phyloP scores from a whole-genome alignment of 306 rosid species.

The Oxytropis ochrocephala region DNA sequence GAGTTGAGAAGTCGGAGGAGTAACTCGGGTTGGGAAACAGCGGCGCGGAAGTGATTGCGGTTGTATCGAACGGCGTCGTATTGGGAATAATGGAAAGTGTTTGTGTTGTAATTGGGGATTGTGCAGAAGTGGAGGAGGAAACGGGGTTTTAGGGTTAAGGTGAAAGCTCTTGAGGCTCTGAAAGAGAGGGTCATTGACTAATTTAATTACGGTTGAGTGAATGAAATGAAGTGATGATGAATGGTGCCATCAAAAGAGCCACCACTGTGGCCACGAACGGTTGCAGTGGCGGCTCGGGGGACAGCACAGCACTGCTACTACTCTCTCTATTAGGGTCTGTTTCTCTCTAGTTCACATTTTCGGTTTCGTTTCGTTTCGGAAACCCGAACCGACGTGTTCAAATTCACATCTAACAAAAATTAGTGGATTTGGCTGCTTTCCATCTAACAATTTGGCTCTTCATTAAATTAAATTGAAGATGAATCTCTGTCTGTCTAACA shows the following conservation, averaged over 20 bases:
- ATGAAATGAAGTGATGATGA: neutral
- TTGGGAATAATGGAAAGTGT: neutral
- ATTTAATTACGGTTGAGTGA: neutral
- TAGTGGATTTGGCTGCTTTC: no score
- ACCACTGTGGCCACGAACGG: neutral
- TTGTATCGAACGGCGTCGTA: conserved; percentile 31
- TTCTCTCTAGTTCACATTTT: neutral
- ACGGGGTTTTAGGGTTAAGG: conserved; percentile 40
- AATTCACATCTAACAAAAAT: no score
- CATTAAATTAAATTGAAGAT: no score
- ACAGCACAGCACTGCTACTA: no score
- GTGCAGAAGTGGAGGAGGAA: conserved; percentile 38
- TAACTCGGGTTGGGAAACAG: conserved; percentile 47
- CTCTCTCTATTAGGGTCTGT: neutral
- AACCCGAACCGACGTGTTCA: neutral
- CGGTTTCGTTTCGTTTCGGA: neutral
- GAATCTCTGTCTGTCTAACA: no score
- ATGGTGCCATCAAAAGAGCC: conserved; percentile 16
- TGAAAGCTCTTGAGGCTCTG: conserved; percentile 51
- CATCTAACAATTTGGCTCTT: no score
- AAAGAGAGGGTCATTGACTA: conserved; percentile 68
- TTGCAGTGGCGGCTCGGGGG: neutral
- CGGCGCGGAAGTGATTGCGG: conserved; percentile 37
- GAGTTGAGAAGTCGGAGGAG: conserved; percentile 47
- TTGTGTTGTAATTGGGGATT: neutral